A percentile compares a stretch with the other conserved stretches of the same genome.
These are phyloP conservation scores for Trichoderma reesei DNA, from an alignment of 495 filamentous ascomycete species.

Conservation along the genomic window DNA sequence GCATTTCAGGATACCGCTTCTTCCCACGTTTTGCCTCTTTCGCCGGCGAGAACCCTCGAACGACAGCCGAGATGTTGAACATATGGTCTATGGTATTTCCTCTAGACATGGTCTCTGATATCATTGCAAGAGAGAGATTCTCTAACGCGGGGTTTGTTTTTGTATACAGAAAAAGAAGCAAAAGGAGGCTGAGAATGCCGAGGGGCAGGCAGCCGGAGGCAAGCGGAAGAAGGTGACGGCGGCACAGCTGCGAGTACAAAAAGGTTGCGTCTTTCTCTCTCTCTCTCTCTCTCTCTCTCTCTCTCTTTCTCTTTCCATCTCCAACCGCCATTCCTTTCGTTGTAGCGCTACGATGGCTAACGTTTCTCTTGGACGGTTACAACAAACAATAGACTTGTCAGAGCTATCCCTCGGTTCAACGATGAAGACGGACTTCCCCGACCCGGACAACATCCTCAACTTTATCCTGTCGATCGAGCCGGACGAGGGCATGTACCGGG, in stretches of 20 bases:
- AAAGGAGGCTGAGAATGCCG: slow-evolving; percentile 81
- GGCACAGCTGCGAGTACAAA: slow-evolving; percentile 89
- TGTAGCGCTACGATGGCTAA: too few species aligned
- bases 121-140: not conserved
- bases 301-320: too few species aligned
- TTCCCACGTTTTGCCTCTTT: not conserved
- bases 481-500: slow-evolving; percentile 97
- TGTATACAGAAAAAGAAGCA: slow-evolving; percentile 76
- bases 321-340: too few species aligned
- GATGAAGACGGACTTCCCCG: slow-evolving; percentile 87
- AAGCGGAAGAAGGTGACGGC: slow-evolving; percentile 99
- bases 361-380: not conserved
- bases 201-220: slow-evolving; percentile 49
- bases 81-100: slow-evolving; percentile 85
- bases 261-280: slow-evolving; percentile 55
- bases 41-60: slow-evolving; percentile 10
- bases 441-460: slow-evolving; percentile 93
- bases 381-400: slow-evolving; percentile 58
- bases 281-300: not conserved
- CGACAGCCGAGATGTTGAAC: slow-evolving; percentile 72
- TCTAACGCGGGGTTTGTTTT: slow-evolving; percentile 9
- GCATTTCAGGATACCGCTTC: not conserved
- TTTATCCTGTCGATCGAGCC: slow-evolving; percentile 90
- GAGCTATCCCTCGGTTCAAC: slow-evolving; percentile 84
- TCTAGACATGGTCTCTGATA: not conserved